Conservation (phyloP, 371 early-diverging fungal genomes). For the Lichtheimia hyalospora region DNA sequence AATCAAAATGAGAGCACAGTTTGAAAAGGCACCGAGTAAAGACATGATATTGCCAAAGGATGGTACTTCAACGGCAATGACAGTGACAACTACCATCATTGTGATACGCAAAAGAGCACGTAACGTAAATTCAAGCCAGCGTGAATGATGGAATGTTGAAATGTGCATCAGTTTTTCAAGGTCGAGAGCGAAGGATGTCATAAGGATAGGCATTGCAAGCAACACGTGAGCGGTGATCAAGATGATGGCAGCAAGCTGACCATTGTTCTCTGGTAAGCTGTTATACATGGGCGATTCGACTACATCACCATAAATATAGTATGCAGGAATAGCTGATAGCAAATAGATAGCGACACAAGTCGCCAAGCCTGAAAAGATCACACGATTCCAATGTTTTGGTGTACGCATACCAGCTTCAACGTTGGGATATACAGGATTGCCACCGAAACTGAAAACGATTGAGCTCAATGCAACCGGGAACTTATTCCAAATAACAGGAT, state of each 20-base stretch:
- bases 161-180: slow-evolving; percentile 57
- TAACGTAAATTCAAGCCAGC: slow-evolving; percentile 34
- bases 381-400: slow-evolving; percentile 73
- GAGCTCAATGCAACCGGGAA: slow-evolving; percentile 66
- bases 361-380: slow-evolving; percentile 65
- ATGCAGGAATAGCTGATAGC: slow-evolving; percentile 74
- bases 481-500: slow-evolving; percentile 44
- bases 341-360: slow-evolving; percentile 77
- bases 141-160: slow-evolving; percentile 26
- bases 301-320: slow-evolving; percentile 74
- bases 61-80: slow-evolving; percentile 63
- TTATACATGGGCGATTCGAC: slow-evolving; percentile 75
- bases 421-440: slow-evolving; percentile 52
- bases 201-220: slow-evolving; percentile 78
- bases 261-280: slow-evolving; percentile 62
- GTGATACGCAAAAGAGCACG: slow-evolving; percentile 46
- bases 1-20: slow-evolving; percentile 65
- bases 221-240: slow-evolving; percentile 83
- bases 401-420: slow-evolving; percentile 80
- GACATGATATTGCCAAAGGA: slow-evolving; percentile 76
- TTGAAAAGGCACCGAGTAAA: slow-evolving; percentile 68
- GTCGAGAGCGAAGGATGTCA: slow-evolving; percentile 80
- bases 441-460: slow-evolving; percentile 61
- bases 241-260: slow-evolving; percentile 66
- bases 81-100: slow-evolving; percentile 39